Conservation (phyloP, 192 early-diverging fungal species). For the Kappamyces sp. region DNA sequence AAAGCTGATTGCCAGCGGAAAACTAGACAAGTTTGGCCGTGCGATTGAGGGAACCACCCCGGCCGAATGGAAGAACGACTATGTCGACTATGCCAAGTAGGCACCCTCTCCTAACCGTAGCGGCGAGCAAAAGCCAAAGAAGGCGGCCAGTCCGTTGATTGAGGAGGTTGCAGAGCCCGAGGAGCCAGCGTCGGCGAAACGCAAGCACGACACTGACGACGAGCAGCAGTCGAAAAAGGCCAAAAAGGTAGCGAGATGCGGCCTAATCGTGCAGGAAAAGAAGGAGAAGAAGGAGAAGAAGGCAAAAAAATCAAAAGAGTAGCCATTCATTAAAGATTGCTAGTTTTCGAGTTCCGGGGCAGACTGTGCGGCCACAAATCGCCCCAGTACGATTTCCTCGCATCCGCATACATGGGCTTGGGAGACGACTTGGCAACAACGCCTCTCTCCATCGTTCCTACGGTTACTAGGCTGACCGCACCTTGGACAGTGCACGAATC, state of each 20-base stretch:
- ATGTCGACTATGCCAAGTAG: conserved; percentile 40
- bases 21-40: conserved; percentile 96
- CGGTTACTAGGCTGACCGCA: not conserved
- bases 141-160: conserved; percentile 24
- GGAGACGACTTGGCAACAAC: conserved; percentile 1
- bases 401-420: not conserved
- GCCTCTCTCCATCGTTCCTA: not conserved
- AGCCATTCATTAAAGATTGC: not conserved
- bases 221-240: conserved; percentile 42
- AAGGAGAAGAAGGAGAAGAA: conserved; percentile 46
- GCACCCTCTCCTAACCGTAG: conserved; percentile 13
- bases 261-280: conserved; percentile 39
- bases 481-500: conserved; percentile 56
- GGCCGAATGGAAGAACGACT: conserved; percentile 67
- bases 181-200: conserved; percentile 15
- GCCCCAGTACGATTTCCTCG: conserved; percentile 7
- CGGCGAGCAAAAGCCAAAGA: conserved; percentile 20
- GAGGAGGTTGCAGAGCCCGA: conserved; percentile 37
- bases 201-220: conserved; percentile 36
- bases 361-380: conserved; percentile 10
- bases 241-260: conserved; percentile 33
- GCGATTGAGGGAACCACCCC: conserved; percentile 85
- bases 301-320: conserved; percentile 17
- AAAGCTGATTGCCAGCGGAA: conserved; percentile 95
- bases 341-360: not conserved